Evolutionary conservation across 2,329 filamentous ascomycete genomes (phyloP).

Genomic region (Atkinsonella texensis): DNA sequence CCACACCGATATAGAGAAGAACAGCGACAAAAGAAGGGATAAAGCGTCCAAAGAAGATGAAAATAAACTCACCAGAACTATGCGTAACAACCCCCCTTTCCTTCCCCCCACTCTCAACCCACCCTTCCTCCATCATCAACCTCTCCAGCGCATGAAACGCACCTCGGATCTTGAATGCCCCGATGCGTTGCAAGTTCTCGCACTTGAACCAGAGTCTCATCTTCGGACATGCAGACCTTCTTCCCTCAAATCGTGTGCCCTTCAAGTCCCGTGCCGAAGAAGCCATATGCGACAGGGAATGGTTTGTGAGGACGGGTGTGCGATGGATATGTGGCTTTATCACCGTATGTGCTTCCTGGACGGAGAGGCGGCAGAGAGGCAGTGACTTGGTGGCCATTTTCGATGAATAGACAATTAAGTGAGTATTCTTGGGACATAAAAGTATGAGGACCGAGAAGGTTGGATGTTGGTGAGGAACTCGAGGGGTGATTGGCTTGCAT

Average conservation of each 20-base stretch:
- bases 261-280: slow-evolving; percentile 54
- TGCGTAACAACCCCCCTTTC: slow-evolving; percentile 75
- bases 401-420: too few species aligned
- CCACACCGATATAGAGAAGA: neutral
- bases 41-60: neutral
- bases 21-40: neutral
- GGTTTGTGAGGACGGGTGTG: slow-evolving; percentile 73
- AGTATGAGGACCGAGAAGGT: too few species aligned
- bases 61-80: slow-evolving; percentile 56
- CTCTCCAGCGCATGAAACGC: slow-evolving; percentile 76
- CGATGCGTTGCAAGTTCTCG: slow-evolving; percentile 82
- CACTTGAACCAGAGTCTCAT: slow-evolving; percentile 86
- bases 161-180: slow-evolving; percentile 85
- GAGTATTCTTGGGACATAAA: too few species aligned
- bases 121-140: slow-evolving; percentile 49
- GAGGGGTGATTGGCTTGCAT: too few species aligned
- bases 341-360: slow-evolving; percentile 57
- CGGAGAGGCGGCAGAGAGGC: slow-evolving; percentile 60
- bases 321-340: slow-evolving; percentile 68
- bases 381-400: slow-evolving; percentile 16
- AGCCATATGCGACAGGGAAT: slow-evolving; percentile 61
- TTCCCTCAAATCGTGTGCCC: slow-evolving; percentile 44
- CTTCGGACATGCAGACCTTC: slow-evolving; percentile 47
- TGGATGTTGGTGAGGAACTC: too few species aligned
- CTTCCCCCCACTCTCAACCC: slow-evolving; percentile 45